These are phyloP conservation scores for Monosporascus cannonballus DNA, from an alignment of 2,329 filamentous ascomycete species.

Conservation along the genomic window DNA sequence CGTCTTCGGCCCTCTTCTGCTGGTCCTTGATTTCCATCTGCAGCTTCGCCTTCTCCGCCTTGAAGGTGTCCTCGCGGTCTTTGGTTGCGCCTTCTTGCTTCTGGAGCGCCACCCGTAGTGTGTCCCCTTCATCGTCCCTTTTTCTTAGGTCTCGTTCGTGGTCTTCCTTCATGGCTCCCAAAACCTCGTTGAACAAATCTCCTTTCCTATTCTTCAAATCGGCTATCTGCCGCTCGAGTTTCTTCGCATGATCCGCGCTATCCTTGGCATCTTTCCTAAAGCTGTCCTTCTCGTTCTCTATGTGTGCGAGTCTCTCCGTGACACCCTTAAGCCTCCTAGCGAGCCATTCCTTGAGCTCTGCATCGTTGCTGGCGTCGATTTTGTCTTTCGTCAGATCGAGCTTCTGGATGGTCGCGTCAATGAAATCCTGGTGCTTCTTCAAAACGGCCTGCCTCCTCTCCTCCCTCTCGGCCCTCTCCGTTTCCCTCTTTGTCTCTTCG, in stretches of 20 bases:
- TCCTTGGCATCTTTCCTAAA: background rate
- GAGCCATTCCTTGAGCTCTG: background rate
- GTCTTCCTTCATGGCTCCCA: too few relatives aligned
- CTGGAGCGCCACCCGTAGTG: background rate
- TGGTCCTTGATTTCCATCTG: background rate
- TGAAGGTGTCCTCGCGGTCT: background rate
- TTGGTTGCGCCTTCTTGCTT: background rate
- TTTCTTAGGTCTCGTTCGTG: too few relatives aligned
- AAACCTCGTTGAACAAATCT: too few relatives aligned
- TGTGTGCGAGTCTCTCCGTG: background rate
- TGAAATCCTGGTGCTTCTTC: too few relatives aligned
- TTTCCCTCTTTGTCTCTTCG: background rate
- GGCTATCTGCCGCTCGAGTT: background rate
- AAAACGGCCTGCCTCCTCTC: too few relatives aligned
- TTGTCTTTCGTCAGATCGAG: too few relatives aligned
- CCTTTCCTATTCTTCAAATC: background rate
- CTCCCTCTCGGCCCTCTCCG: too few relatives aligned
- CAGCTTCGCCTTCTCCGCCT: background rate
- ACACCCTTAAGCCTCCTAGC: background rate
- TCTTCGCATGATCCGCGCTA: background rate
- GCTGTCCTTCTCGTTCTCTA: background rate
- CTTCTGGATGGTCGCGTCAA: too few relatives aligned
- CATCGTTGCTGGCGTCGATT: too few relatives aligned
- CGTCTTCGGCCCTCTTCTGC: background rate
- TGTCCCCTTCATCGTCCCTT: too few relatives aligned